Evolutionary conservation across 2,329 filamentous ascomycete species (phyloP).

Genomic region (Pseudogymnoascus pannorum): DNA sequence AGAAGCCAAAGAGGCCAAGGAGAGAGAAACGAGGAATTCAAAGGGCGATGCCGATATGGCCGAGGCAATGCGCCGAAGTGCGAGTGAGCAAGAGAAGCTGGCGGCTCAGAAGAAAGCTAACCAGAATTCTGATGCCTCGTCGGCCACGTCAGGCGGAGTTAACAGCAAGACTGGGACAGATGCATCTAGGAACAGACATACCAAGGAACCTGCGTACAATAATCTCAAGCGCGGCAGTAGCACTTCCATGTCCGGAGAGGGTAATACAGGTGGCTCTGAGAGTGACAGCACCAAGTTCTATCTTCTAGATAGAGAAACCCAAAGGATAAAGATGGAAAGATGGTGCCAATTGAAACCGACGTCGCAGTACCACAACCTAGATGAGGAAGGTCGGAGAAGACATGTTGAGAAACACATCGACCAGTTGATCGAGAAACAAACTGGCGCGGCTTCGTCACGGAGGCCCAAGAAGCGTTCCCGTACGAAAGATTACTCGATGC

Average conservation of each 20-base stretch:
- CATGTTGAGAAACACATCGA: not conserved
- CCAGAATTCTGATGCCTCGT: not conserved
- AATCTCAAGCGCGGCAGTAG: not conserved
- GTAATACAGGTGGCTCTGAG: not conserved
- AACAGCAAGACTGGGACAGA: not conserved
- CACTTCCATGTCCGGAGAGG: not conserved
- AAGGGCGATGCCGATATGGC: conserved; percentile 23
- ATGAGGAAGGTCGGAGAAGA: not conserved
- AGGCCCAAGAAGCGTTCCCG: not conserved
- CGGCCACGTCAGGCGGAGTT: not conserved
- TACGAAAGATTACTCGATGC: not conserved
- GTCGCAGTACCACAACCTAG: not conserved
- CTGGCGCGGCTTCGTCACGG: not conserved
- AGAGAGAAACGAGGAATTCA: conserved; percentile 23
- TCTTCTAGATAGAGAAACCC: not conserved
- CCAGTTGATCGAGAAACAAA: not conserved
- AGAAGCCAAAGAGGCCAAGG: conserved; percentile 22
- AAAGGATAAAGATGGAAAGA: not conserved
- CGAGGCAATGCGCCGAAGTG: conserved; percentile 15
- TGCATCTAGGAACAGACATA: not conserved
- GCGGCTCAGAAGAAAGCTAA: not conserved
- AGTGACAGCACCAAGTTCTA: not conserved
- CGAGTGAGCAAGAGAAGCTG: not conserved
- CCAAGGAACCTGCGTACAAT: not conserved
- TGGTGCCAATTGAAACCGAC: not conserved